phyloP scores from a whole-genome alignment of 306 rosid species.

The Cucumis cinereus region DNA sequence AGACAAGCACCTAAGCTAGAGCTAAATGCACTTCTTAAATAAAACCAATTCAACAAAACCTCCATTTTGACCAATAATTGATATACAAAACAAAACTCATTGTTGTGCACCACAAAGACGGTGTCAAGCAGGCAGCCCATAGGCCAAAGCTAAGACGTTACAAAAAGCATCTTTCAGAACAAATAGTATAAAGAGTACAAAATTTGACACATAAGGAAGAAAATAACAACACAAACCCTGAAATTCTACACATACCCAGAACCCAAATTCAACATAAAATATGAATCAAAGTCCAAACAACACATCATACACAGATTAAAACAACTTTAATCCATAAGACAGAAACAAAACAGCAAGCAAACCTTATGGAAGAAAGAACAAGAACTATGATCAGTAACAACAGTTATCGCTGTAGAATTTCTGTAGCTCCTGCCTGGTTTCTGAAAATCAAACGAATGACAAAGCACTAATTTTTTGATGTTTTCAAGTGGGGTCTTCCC shows the following conservation, averaged over 20 bases:
- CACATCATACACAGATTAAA: neutral
- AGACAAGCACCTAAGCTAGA: neutral
- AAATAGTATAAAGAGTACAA: neutral
- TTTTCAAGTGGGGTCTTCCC: neutral
- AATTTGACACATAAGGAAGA: neutral
- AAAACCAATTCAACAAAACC: neutral
- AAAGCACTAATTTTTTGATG: neutral
- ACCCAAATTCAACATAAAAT: neutral
- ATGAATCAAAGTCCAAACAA: neutral
- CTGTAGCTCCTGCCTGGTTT: neutral
- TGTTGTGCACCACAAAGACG: neutral
- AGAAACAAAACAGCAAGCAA: neutral
- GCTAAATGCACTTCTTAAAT: neutral
- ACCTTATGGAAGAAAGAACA: slow-evolving; percentile 5
- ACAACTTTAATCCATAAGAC: neutral
- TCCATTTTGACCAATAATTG: neutral
- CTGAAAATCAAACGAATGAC: neutral
- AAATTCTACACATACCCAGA: neutral
- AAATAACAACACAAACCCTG: neutral
- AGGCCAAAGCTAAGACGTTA: neutral
- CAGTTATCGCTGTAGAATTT: neutral
- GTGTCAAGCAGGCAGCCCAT: neutral
- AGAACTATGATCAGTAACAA: neutral
- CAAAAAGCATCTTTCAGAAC: neutral
- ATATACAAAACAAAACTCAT: neutral